Conservation (phyloP, 2,329 filamentous ascomycete genomes). For the Alternaria dauci region DNA sequence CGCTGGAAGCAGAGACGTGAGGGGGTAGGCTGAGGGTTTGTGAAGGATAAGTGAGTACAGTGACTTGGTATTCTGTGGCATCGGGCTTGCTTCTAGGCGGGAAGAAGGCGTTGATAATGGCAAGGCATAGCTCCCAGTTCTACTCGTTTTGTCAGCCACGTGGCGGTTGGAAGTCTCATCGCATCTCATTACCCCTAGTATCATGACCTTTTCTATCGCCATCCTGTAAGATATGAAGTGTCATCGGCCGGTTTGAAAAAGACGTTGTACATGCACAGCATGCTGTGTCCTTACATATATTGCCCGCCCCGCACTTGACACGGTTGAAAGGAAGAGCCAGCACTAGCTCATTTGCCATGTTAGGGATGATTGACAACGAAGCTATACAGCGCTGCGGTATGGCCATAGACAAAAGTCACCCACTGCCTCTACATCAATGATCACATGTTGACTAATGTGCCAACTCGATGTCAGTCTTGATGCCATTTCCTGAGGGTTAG, state of each 20-base stretch:
- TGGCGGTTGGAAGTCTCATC: neutral
- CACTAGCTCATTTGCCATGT: neutral
- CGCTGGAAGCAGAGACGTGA: slow-evolving; percentile 12
- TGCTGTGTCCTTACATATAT: neutral
- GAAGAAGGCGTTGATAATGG: slow-evolving; percentile 37
- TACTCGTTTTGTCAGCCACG: slow-evolving; percentile 20
- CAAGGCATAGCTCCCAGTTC: slow-evolving; percentile 35
- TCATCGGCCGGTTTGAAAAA: neutral
- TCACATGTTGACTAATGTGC: neutral
- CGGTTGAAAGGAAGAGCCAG: slow-evolving; percentile 36
- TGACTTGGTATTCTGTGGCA: slow-evolving; percentile 20
- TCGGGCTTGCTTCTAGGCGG: slow-evolving; percentile 1
- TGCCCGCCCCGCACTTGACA: slow-evolving; percentile 20
- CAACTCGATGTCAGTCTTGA: neutral
- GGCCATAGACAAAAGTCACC: neutral
- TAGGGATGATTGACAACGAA: neutral
- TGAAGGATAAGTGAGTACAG: slow-evolving; percentile 38
- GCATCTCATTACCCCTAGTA: slow-evolving; percentile 39
- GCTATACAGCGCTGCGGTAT: neutral
- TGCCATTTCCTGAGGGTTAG: neutral
- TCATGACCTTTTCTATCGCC: slow-evolving; percentile 33
- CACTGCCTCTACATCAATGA: neutral
- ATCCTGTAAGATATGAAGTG: slow-evolving; percentile 1
- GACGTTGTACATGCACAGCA: neutral
- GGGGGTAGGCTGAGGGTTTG: slow-evolving; percentile 32